Evolutionary conservation across 1,284 basidiomycete genomes (phyloP), one percentile per base, ranked within the genome.

Genomic region (Sporisorium sorghi): DNA sequence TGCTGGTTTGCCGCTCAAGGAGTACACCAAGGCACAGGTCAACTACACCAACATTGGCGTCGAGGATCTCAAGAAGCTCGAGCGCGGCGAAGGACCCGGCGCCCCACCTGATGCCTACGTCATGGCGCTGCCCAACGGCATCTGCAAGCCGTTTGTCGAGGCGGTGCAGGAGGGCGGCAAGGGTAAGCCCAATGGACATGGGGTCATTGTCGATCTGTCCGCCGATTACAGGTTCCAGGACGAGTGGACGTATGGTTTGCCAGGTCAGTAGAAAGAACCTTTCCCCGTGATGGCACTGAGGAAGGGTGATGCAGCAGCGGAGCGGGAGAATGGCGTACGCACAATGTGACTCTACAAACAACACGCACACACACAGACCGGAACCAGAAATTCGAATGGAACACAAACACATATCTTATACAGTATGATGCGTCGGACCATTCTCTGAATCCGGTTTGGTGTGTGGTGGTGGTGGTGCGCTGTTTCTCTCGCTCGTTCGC

Each of bases 81-180:
- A 82, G 52, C 70, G 70, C 26, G 83, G 83, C 9, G 62, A 76
- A 28, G 78, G 80, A 39, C 76, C 75, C 28, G 75, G 76, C 46
- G 74, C 83, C 8, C 82, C 83, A 9, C 83, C 83, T 47, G 83
- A 84, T 42, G 83, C 83, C 11, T 84, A 83, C 60, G 68, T 99
- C 63, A 96, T 97, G 93, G 96, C 96, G 1, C 89, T 99, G 44
- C 96, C 96, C 32, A 99, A 99, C 81, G 97, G 96, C 17, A 89
- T 95, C 28, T 93, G 93, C 87, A 96, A 96, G 87, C 94, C 95
- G 0, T 99, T 97, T 82, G 94, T 99, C 19, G 94, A 97, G 83
- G 97, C 96, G 14, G 87, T 99, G 52, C 93, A 97, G 81, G 90
- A 90, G 2, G 89, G 85, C 73, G 69, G 87, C 85, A 72, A 89